Percentiles rank a stretch among this genome's conserved stretches.
Conservation (phyloP, 2,329 filamentous ascomycete genomes). For the Colletotrichum musicola region DNA sequence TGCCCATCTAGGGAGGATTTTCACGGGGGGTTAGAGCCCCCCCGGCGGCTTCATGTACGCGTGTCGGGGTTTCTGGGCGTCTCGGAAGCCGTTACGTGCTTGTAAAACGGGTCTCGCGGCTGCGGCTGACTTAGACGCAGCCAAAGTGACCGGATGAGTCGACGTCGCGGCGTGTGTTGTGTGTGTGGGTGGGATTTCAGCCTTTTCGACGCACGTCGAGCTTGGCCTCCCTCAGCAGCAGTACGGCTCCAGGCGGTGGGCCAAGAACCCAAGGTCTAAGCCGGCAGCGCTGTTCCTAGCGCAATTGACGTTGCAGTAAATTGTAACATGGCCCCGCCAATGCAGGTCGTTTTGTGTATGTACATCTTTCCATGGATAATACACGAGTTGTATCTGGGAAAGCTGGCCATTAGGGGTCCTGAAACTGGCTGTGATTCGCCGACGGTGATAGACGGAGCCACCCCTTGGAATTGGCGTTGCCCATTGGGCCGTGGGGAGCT, state of each 20-base stretch:
- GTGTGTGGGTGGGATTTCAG: conserved; percentile 23
- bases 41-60: conserved; percentile 30
- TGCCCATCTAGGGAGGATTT: conserved; percentile 35
- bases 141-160: conserved; percentile 21
- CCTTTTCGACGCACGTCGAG: conserved; percentile 29
- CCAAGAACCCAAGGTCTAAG: conserved; percentile 1
- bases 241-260: background rate
- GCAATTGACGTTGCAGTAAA: conserved; percentile 21
- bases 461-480: conserved; percentile 26
- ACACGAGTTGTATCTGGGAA: background rate
- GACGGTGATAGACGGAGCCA: conserved; percentile 13
- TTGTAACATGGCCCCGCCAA: conserved; percentile 1
- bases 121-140: conserved; percentile 13
- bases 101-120: conserved; percentile 32
- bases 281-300: conserved; percentile 12
- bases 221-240: conserved; percentile 26
- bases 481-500: conserved; percentile 26
- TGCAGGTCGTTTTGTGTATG: conserved; percentile 16
- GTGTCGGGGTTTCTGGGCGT: conserved; percentile 33
- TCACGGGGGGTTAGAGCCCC: conserved; percentile 30
- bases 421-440: conserved; percentile 34
- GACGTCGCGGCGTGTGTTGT: conserved; percentile 3
- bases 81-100: conserved; percentile 34
- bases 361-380: too few species aligned
- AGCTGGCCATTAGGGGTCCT: conserved; percentile 26